Evolutionary conservation across 2,329 filamentous ascomycete genomes (phyloP).

Genomic region (Oidium heveae): DNA sequence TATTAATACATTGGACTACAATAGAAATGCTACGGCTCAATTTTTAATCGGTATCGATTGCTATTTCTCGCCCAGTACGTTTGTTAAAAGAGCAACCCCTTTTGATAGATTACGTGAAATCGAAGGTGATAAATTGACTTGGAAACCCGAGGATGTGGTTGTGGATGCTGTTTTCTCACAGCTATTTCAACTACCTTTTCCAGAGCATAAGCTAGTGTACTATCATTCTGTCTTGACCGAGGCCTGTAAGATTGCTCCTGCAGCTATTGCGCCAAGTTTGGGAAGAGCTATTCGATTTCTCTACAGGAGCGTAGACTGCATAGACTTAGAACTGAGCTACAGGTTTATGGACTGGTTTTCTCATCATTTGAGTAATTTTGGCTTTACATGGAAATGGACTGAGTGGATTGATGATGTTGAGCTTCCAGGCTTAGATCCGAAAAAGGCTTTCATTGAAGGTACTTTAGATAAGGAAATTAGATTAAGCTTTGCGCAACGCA

Average conservation of each 20-base stretch:
- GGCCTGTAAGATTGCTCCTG: conserved; percentile 82
- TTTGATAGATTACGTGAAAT: conserved; percentile 68
- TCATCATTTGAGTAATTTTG: conserved; percentile 95
- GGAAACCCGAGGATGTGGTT: conserved; percentile 93
- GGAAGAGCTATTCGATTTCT: conserved; percentile 81
- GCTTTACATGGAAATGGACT: conserved; percentile 98
- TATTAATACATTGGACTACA: conserved; percentile 83
- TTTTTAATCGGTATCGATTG: conserved; percentile 86
- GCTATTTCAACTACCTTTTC: conserved; percentile 60
- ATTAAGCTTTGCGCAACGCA: conserved; percentile 83
- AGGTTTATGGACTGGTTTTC: conserved; percentile 95
- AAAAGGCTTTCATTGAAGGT: conserved; percentile 79
- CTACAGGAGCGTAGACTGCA: conserved; percentile 54
- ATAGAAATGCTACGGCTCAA: conserved; percentile 64
- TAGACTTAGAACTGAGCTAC: conserved; percentile 70
- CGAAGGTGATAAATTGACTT: conserved; percentile 42
- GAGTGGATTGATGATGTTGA: conserved; percentile 83
- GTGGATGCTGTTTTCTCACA: conserved; percentile 97
- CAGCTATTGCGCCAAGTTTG: conserved; percentile 83
- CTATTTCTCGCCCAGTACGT: conserved; percentile 74
- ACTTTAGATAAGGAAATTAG: conserved; percentile 92
- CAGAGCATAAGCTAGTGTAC: conserved; percentile 87
- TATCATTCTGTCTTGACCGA: conserved; percentile 91
- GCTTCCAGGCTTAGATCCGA: conserved; percentile 52
- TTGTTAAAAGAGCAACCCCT: conserved; percentile 76